Conservation (phyloP, 1,284 basidiomycete species). For the Hymenochaete sp. region DNA sequence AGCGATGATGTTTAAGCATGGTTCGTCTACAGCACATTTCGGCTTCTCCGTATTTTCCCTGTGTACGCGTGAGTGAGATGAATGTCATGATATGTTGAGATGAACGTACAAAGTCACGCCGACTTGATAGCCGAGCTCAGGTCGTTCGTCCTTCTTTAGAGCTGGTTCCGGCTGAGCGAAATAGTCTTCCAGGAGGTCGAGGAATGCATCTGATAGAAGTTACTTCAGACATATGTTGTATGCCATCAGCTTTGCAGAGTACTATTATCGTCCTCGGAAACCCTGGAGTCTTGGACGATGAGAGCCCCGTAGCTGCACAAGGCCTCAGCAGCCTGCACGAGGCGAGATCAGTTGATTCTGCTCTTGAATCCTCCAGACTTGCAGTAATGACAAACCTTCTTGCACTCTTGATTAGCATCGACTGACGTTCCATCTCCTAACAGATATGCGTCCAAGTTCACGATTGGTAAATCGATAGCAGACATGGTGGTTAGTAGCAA, state of each 20-base stretch:
- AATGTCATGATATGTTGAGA: no score
- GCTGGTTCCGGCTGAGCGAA: constrained; percentile 62
- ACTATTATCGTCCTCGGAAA: constrained; percentile 72
- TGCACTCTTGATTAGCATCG: constrained; percentile 50
- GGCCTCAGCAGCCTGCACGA: constrained; percentile 61
- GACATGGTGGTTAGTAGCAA: constrained; percentile 21
- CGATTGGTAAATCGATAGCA: constrained; percentile 45
- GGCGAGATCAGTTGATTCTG: background rate
- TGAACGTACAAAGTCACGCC: constrained; percentile 87
- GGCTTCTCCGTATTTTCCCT: constrained; percentile 91
- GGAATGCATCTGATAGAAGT: constrained; percentile 25
- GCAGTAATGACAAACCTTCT: constrained; percentile 38
- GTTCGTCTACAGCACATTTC: constrained; percentile 72
- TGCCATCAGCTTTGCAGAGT: constrained; percentile 34
- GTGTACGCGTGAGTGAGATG: no score
- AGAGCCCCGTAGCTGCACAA: constrained; percentile 77
- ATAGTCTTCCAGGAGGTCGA: constrained; percentile 61
- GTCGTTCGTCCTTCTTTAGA: constrained; percentile 69
- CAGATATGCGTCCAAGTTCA: constrained; percentile 73
- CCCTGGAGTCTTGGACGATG: constrained; percentile 72
- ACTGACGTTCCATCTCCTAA: constrained; percentile 38
- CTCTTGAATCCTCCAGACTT: no score
- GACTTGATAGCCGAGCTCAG: constrained; percentile 70
- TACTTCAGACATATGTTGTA: background rate
- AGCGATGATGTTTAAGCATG: constrained; percentile 65